Conservation (phyloP, 179 eudicot genomes). For the Nepenthes alata region DNA sequence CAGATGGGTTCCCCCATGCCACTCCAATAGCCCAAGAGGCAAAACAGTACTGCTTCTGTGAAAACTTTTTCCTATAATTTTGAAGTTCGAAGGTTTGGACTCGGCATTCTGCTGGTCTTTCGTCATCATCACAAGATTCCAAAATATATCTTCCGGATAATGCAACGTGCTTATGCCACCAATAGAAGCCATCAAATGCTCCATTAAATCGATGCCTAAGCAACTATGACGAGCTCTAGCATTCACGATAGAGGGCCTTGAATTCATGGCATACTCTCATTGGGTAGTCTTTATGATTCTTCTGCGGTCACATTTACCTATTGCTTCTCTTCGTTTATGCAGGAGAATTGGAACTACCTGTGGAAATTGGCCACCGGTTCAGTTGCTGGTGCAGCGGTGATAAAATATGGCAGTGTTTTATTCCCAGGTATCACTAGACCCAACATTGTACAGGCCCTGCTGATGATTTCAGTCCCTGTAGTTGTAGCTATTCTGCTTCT, state of each 20-base stretch:
- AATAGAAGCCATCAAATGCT: too few relatives aligned
- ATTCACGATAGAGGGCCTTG: neutral
- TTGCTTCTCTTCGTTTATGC: conserved; percentile 1
- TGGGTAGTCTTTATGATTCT: neutral
- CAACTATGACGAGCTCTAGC: neutral
- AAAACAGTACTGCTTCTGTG: too few relatives aligned
- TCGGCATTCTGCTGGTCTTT: too few relatives aligned
- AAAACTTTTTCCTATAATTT: too few relatives aligned
- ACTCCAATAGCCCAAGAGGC: too few relatives aligned
- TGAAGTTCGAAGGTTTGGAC: too few relatives aligned
- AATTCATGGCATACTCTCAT: neutral
- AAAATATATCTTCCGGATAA: too few relatives aligned
- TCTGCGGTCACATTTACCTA: neutral
- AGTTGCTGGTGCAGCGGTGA: conserved; percentile 37
- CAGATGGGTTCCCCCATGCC: too few relatives aligned
- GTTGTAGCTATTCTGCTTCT: conserved; percentile 27
- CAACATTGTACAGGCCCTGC: conserved; percentile 32
- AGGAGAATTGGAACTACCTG: conserved; percentile 35
- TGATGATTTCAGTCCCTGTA: conserved; percentile 32
- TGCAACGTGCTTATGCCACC: too few relatives aligned
- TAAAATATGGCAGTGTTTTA: conserved; percentile 42
- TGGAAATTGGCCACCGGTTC: conserved; percentile 33
- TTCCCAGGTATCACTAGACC: conserved; percentile 49
- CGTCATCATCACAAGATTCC: too few relatives aligned
- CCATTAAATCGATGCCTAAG: neutral